Conservation (phyloP, 306 rosid genomes). For the Sophora flavescens region DNA sequence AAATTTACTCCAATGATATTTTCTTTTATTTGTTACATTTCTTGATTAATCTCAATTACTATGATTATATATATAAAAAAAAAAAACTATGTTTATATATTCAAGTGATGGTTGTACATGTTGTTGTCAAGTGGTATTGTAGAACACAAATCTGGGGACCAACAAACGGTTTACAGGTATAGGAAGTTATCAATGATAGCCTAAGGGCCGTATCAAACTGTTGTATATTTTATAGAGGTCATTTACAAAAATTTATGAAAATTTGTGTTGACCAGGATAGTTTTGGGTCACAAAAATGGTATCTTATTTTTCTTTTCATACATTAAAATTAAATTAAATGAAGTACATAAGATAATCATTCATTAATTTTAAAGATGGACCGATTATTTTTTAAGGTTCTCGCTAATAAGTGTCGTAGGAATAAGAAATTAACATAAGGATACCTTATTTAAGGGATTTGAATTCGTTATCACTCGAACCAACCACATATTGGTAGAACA, state of each 20-base stretch:
- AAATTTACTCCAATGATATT: background rate
- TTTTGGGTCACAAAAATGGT: background rate
- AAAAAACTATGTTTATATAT: no score
- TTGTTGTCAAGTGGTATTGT: constrained; percentile 3
- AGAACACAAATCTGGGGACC: background rate
- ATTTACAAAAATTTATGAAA: no score
- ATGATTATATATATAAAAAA: no score
- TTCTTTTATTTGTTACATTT: background rate
- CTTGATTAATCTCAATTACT: constrained; percentile 6
- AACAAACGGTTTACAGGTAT: background rate
- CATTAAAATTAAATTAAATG: no score
- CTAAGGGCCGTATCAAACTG: background rate
- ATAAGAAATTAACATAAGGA: no score
- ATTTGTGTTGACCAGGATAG: background rate
- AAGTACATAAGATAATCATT: background rate
- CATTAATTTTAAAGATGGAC: no score
- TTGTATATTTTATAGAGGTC: background rate
- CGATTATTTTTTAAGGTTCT: no score
- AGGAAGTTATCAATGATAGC: background rate
- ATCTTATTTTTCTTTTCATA: background rate
- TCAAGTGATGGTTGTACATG: background rate
- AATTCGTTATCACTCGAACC: no score
- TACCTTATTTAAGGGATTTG: no score
- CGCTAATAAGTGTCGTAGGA: no score
- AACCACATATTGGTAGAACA: no score